These are phyloP conservation scores for Beauveria varroae DNA, from an alignment of 2,329 filamentous ascomycete genomes.

Conservation along the genomic window DNA sequence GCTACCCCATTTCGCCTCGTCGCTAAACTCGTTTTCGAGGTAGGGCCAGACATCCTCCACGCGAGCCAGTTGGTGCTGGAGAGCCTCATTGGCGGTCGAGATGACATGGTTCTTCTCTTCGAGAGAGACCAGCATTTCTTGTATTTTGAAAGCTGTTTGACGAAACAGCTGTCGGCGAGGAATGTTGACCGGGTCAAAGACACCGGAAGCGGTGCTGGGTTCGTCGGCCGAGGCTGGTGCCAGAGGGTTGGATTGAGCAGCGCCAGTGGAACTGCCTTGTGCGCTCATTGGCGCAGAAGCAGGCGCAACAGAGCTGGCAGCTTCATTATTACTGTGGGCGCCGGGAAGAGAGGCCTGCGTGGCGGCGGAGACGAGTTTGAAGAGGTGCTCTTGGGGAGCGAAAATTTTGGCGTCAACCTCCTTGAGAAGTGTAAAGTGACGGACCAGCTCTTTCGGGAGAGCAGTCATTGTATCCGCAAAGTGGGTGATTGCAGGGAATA, in stretches of 20 bases:
- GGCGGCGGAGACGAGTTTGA: slow-evolving; percentile 63
- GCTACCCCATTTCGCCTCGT: slow-evolving; percentile 90
- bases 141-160: slow-evolving; percentile 68
- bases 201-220: slow-evolving; percentile 31
- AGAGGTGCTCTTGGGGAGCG: slow-evolving; percentile 74
- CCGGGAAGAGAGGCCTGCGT: slow-evolving; percentile 43
- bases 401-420: slow-evolving; percentile 98
- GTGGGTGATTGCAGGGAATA: slow-evolving; percentile 59
- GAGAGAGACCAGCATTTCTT: slow-evolving; percentile 79
- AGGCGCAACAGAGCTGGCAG: slow-evolving; percentile 33
- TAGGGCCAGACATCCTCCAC: slow-evolving; percentile 83
- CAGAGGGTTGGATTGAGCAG: slow-evolving; percentile 26
- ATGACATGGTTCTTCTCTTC: slow-evolving; percentile 98
- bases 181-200: slow-evolving; percentile 51
- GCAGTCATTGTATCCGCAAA: slow-evolving; percentile 91
- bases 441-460: slow-evolving; percentile 87
- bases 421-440: slow-evolving; percentile 91
- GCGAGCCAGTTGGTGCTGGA: slow-evolving; percentile 75
- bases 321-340: slow-evolving; percentile 36
- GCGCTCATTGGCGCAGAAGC: slow-evolving; percentile 41
- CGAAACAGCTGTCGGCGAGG: slow-evolving; percentile 67
- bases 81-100: slow-evolving; percentile 81
- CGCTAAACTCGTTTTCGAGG: slow-evolving; percentile 82
- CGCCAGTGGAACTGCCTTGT: slow-evolving; percentile 40
- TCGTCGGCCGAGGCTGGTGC: slow-evolving; percentile 36